Conservation (phyloP, 2,329 filamentous ascomycete genomes). For the Fusarium tanahbumbuense region DNA sequence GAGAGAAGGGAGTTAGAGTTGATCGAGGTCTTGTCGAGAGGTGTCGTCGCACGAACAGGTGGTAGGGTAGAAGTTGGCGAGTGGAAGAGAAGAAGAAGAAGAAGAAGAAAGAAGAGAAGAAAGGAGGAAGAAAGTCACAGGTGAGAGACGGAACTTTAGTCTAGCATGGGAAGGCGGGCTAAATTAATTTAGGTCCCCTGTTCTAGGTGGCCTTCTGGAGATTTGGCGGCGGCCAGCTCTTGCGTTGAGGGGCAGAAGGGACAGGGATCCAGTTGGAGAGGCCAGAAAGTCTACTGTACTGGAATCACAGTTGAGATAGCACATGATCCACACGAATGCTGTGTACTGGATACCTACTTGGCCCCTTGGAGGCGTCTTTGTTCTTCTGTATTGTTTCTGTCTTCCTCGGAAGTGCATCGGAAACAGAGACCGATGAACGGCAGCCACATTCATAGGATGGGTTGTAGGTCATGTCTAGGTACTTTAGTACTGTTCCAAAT, state of each 20-base stretch:
- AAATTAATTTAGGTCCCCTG: slow-evolving; percentile 41
- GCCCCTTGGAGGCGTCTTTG: not conserved
- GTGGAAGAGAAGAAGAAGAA: slow-evolving; percentile 20
- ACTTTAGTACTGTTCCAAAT: not conserved
- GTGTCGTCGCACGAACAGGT: slow-evolving; percentile 25
- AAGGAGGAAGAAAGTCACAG: slow-evolving; percentile 30
- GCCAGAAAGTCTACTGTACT: not conserved
- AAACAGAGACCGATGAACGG: not conserved
- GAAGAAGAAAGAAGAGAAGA: slow-evolving; percentile 22
- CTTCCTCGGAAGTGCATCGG: slow-evolving; percentile 27
- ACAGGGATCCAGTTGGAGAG: slow-evolving; percentile 9
- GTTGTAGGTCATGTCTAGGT: not conserved
- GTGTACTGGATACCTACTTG: slow-evolving; percentile 16
- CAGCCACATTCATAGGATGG: not conserved
- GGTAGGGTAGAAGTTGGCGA: slow-evolving; percentile 3
- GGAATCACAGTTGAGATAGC: not conserved
- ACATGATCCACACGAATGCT: slow-evolving; percentile 6
- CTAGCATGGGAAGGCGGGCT: slow-evolving; percentile 1
- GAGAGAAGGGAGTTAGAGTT: slow-evolving; percentile 12
- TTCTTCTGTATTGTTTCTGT: slow-evolving; percentile 9
- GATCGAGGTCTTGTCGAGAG: slow-evolving; percentile 19
- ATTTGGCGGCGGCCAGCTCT: slow-evolving; percentile 21
- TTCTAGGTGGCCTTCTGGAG: slow-evolving; percentile 32
- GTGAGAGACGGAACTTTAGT: slow-evolving; percentile 15
- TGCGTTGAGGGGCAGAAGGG: slow-evolving; percentile 3